Conservation (phyloP, 495 filamentous ascomycete genomes). For the Hypoxylon fuscum region DNA sequence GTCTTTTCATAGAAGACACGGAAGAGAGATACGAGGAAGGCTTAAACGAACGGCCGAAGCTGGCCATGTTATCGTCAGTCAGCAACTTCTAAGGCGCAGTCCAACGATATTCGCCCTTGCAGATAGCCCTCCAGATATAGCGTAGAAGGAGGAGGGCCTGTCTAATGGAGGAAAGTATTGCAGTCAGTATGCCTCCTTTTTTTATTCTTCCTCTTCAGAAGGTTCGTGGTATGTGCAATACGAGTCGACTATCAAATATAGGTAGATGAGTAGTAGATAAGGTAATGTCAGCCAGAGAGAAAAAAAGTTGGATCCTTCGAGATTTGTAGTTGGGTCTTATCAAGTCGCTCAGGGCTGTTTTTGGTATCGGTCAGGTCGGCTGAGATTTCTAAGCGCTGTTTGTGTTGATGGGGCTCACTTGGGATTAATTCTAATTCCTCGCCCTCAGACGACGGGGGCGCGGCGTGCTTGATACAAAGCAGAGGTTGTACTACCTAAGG, state of each 20-base stretch:
- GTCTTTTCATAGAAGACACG: constrained; percentile 45
- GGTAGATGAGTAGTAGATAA: not conserved
- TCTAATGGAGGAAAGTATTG: constrained; percentile 16
- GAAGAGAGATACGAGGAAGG: constrained; percentile 49
- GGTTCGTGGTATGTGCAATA: not conserved
- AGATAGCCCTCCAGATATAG: constrained; percentile 6
- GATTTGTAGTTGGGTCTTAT: too few relatives aligned
- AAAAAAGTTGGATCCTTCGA: not conserved
- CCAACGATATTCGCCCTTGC: constrained; percentile 8
- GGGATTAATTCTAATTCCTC: constrained; percentile 1
- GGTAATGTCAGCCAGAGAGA: not conserved
- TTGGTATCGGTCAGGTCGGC: not conserved
- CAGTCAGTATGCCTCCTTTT: constrained; percentile 13
- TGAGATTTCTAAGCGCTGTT: not conserved
- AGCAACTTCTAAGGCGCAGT: constrained; percentile 9
- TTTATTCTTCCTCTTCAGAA: too few relatives aligned
- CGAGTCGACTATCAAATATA: not conserved
- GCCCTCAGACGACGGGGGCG: not conserved
- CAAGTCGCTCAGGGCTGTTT: too few relatives aligned
- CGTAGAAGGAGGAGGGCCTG: constrained; percentile 1
- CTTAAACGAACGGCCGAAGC: constrained; percentile 50
- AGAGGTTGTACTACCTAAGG: constrained; percentile 13
- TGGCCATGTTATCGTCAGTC: constrained; percentile 43
- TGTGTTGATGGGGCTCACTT: constrained; percentile 5
- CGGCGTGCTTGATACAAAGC: constrained; percentile 6